Base-by-base conservation (phyloP, 768 basidiomycete genomes). In the Neoboletus brunneissimus region DNA sequence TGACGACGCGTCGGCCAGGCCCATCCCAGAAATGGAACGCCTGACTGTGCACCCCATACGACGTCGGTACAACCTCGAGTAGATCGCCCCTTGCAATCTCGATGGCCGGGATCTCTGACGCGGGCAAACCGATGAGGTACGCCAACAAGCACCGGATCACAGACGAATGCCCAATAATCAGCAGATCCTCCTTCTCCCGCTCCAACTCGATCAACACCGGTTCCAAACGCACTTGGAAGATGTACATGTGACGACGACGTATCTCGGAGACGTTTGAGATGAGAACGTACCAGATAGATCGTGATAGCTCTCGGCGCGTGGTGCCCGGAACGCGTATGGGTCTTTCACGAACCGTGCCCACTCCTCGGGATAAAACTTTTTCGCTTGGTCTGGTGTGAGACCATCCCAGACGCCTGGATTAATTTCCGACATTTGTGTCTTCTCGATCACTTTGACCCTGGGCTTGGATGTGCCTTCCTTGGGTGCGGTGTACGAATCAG, bases 331-430 rank as follows among this genome's bases (percentile, higher is more conserved):
- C 13, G 89, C 80, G 67, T 98, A 98, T 2, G 96, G 96, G 67
- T 99, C 96, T 64, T 87, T 88, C 45, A 89, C 77, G 76, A 96
- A 95, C 25, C 93, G 80, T 59, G 89, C 89, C 91, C 91, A 98
- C 69, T 99, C 97, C 52, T 88, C 89, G 0, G 96, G 91, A 70
- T 95, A 98, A 64, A 85, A 86, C 71, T 87, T 88, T 70, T 86
- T 85, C 20, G 93, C 94, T 67, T 96, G 88, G 60, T 92, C 90
- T 1, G 91, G 88, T 2, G 88, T 90, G 38, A 98, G 79, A 0
- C 97, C 97, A 70, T 98, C 97, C 94, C 95, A 97, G 18, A 98
- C 86, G 8, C 89, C 96, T 50, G 95, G 96, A 66, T 99, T 99
- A 67, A 98, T 97, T 76, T 99, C 97, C 50, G 87, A 80, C 95